phyloP scores from a whole-genome alignment of 169 alveolate species.

The Plasmodium gonderi region DNA sequence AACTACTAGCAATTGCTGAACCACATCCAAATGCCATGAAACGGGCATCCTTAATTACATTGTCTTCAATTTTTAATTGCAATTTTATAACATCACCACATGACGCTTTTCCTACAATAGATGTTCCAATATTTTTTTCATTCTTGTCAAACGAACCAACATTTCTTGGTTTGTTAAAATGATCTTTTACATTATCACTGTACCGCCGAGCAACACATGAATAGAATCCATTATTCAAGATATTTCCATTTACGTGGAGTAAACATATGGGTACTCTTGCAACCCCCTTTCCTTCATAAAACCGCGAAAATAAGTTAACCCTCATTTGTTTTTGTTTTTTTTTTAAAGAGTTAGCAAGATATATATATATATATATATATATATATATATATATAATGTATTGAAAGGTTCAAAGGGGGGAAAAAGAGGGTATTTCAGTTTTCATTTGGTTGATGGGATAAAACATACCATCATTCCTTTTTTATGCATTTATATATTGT shows the following conservation, averaged over 20 bases:
- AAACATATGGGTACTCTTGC: background rate
- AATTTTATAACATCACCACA: slow-evolving; percentile 99
- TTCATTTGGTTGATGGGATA: background rate
- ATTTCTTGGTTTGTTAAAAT: slow-evolving; percentile 93
- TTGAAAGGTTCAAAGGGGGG: background rate
- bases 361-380: too few relatives aligned
- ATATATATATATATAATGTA: too few relatives aligned
- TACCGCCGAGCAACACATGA: slow-evolving; percentile 71
- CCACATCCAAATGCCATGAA: slow-evolving; percentile 99
- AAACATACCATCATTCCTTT: background rate
- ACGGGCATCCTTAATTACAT: slow-evolving; percentile 94
- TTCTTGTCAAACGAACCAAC: slow-evolving; percentile 90
- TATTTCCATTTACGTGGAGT: slow-evolving; percentile 13
- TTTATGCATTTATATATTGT: background rate
- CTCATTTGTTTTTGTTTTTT: slow-evolving; percentile 24
- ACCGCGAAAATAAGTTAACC: slow-evolving; percentile 5
- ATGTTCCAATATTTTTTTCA: slow-evolving; percentile 93
- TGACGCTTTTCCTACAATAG: slow-evolving; percentile 99
- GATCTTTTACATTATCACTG: slow-evolving; percentile 92
- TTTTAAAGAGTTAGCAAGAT: too few relatives aligned
- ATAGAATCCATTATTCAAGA: background rate
- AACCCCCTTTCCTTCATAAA: slow-evolving; percentile 10
- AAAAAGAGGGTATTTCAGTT: background rate
- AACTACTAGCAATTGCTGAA: slow-evolving; percentile 98
- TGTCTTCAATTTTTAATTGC: slow-evolving; percentile 95